phyloP scores from a whole-genome alignment of 2,329 filamentous ascomycete species.

The Fusarium haematococcum region DNA sequence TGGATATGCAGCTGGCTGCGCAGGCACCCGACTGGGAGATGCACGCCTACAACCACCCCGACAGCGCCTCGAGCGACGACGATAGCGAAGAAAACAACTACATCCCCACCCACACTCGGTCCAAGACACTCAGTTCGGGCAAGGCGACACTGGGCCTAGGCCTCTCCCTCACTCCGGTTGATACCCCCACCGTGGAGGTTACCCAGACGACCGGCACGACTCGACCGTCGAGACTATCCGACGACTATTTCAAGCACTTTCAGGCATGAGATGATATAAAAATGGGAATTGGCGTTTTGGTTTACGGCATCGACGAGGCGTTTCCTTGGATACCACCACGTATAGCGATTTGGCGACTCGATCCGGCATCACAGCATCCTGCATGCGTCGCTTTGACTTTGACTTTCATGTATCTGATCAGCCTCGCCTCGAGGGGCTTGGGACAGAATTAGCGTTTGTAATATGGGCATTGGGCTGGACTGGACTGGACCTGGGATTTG shows the following conservation, averaged over 20 bases:
- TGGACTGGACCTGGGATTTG: background rate
- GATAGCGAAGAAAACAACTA: slow-evolving; percentile 44
- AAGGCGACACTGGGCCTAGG: slow-evolving; percentile 39
- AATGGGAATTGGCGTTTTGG: slow-evolving; percentile 35
- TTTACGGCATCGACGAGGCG: slow-evolving; percentile 33
- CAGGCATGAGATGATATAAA: slow-evolving; percentile 33
- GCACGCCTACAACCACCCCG: slow-evolving; percentile 46
- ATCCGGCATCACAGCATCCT: slow-evolving; percentile 34
- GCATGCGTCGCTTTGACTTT: slow-evolving; percentile 28
- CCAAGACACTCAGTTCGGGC: slow-evolving; percentile 49
- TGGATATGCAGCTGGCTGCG: slow-evolving; percentile 72
- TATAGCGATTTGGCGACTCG: slow-evolving; percentile 38
- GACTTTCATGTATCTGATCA: slow-evolving; percentile 13
- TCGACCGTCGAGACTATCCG: slow-evolving; percentile 31
- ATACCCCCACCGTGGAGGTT: slow-evolving; percentile 35
- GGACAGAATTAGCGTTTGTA: slow-evolving; percentile 22
- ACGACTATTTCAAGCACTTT: slow-evolving; percentile 43
- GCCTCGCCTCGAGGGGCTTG: slow-evolving; percentile 7
- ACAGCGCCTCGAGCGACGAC: slow-evolving; percentile 45
- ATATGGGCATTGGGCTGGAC: slow-evolving; percentile 13
- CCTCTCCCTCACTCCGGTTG: slow-evolving; percentile 43
- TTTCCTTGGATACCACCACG: slow-evolving; percentile 37
- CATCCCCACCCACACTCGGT: slow-evolving; percentile 49
- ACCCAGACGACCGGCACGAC: slow-evolving; percentile 32
- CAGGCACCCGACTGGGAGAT: slow-evolving; percentile 45